These are phyloP conservation scores for Fusarium equiseti DNA, from an alignment of 2,329 filamentous ascomycete species.

Conservation along the genomic window DNA sequence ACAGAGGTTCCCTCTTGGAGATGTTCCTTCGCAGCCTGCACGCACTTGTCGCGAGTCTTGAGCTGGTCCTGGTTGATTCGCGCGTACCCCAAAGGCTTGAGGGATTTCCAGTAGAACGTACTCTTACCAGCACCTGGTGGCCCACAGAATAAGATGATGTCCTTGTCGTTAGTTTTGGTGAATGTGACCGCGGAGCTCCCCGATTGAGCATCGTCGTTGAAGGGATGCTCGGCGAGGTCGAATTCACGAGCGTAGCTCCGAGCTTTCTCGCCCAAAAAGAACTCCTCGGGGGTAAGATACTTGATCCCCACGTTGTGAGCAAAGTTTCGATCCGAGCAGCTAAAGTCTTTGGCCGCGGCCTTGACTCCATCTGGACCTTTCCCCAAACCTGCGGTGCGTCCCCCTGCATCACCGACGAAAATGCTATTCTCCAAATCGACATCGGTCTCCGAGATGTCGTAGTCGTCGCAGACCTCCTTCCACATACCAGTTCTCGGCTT, in stretches of 20 bases:
- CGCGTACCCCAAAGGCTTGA: slow-evolving; percentile 83
- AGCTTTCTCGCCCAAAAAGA: slow-evolving; percentile 78
- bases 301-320: slow-evolving; percentile 84
- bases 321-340: slow-evolving; percentile 80
- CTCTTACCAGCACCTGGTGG: slow-evolving; percentile 93
- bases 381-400: slow-evolving; percentile 60
- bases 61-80: slow-evolving; percentile 92
- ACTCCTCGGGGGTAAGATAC: slow-evolving; percentile 92
- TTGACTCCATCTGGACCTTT: slow-evolving; percentile 21
- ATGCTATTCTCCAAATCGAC: slow-evolving; percentile 80
- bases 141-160: slow-evolving; percentile 88
- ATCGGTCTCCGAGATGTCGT: slow-evolving; percentile 65
- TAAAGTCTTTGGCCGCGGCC: slow-evolving; percentile 67
- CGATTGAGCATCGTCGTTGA: slow-evolving; percentile 39
- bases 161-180: slow-evolving; percentile 72
- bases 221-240: slow-evolving; percentile 71
- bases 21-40: slow-evolving; percentile 77
- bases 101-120: slow-evolving; percentile 83
- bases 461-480: slow-evolving; percentile 71
- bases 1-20: slow-evolving; percentile 76
- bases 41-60: slow-evolving; percentile 77
- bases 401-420: slow-evolving; percentile 90
- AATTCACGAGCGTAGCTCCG: slow-evolving; percentile 77
- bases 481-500: slow-evolving; percentile 95
- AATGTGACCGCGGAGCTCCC: slow-evolving; percentile 56